Conservation (phyloP, 257 asterid species). For the Solanum etuberosum region DNA sequence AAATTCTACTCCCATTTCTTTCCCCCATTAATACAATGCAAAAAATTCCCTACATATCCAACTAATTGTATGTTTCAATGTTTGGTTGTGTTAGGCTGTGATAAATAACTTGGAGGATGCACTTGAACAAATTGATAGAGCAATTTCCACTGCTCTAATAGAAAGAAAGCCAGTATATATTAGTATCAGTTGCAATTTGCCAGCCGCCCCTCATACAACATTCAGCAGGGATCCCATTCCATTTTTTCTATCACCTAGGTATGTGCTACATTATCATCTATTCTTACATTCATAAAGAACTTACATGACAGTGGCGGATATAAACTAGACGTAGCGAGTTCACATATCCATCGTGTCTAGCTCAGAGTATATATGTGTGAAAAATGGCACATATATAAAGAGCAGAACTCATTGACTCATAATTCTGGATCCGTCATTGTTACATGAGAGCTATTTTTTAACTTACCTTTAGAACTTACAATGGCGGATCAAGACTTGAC, state of each 20-base stretch:
- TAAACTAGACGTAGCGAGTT: neutral
- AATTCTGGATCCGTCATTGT: neutral
- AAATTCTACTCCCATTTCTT: neutral
- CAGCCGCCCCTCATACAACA: slow-evolving; percentile 73
- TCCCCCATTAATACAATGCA: neutral
- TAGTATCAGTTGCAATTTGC: slow-evolving; percentile 75
- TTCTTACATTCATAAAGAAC: neutral
- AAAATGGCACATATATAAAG: neutral
- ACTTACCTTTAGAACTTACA: neutral
- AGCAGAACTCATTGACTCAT: neutral
- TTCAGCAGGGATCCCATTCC: slow-evolving; percentile 71
- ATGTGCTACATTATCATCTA: neutral
- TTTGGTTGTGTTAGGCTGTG: slow-evolving; percentile 32
- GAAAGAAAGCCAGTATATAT: slow-evolving; percentile 86
- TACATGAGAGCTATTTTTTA: neutral
- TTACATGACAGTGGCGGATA: neutral
- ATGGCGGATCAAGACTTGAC: neutral
- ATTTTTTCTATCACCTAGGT: slow-evolving; percentile 56
- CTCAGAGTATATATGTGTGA: neutral
- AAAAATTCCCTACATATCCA: neutral
- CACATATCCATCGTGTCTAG: neutral
- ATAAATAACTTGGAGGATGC: slow-evolving; percentile 78
- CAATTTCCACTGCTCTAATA: slow-evolving; percentile 64
- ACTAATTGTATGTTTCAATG: neutral
- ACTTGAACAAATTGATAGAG: slow-evolving; percentile 75